Evolutionary conservation across 805 yeast genomes (phyloP), one percentile per base, ranked within the genome.

Genomic region (Schwanniomyces sp.): DNA sequence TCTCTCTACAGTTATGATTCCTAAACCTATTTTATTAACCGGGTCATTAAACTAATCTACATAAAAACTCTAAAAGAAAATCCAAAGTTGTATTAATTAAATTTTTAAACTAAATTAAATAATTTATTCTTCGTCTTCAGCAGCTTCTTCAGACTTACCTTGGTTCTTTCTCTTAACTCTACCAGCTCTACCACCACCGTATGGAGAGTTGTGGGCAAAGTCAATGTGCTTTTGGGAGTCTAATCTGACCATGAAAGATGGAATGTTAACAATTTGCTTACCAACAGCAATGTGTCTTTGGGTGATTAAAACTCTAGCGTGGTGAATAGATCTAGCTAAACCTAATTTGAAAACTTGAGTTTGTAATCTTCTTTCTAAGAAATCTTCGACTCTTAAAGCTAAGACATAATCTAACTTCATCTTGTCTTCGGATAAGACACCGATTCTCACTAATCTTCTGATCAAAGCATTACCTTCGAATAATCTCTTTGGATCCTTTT

Each of bases 151-250:
- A 58, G 74, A 86, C 76, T 81, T 79, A 67, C 72, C 78, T 71
- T 77, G 83, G 85, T 87, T 84, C 79, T 83, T 89, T 87, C 98
- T 90, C 86, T 94, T 95, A 72, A 90, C 96, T 86, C 99, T 94
- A 78, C 99, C 99, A 66, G 99, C 95, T 84, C 99, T 92, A 68
- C 97, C 99, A 82, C 99, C 99, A 79, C 99, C 99, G 91, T 89
- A 92, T 78, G 99, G 99, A 64, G 99, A 94, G 77, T 89, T 90
- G 75, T 94, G 87, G 69, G 99, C 96, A 70, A 92, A 94, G 86
- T 94, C 98, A 80, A 94, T 90, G 91, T 94, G 98, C 88, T 94
- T 94, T 82, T 94, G 99, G 63, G 99, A 91, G 83, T 94, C 99
- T 75, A 94, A 88, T 85, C 99, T 95, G 61, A 94, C 99, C 86